Conservation (phyloP, 176 grass and related monocot genomes). For the barley (Hordeum vulgare) region MorexV3_pseudomolecules_assembly NC_058520.1:610528246-610528745, state of each 20-base stretch:
- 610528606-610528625: constrained; percentile 32
- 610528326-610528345: constrained; percentile 8
- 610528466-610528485: constrained; percentile 10
- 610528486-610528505: constrained; percentile 20
- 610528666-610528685: constrained; percentile 23
- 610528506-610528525: constrained; percentile 45
- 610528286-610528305: not conserved
- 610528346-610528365: constrained; percentile 18
- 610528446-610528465: constrained; percentile 1
- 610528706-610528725: constrained; percentile 55
- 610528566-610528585: constrained; percentile 75
- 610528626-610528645: not conserved
- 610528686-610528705: constrained; percentile 28
- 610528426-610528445: constrained; percentile 32
- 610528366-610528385: constrained; percentile 17
- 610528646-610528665: not conserved
- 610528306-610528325: not conserved
- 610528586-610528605: constrained; percentile 37
- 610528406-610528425: constrained; percentile 50
- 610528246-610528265: not conserved
- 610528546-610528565: constrained; percentile 45
- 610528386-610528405: constrained; percentile 23
- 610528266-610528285: not conserved
- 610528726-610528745: constrained; percentile 58
- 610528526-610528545: constrained; percentile 49